Evolutionary conservation across 2,329 filamentous ascomycete genomes (phyloP), one percentile per base, ranked within the genome.

Genomic region (Plectosphaerella sp.): DNA sequence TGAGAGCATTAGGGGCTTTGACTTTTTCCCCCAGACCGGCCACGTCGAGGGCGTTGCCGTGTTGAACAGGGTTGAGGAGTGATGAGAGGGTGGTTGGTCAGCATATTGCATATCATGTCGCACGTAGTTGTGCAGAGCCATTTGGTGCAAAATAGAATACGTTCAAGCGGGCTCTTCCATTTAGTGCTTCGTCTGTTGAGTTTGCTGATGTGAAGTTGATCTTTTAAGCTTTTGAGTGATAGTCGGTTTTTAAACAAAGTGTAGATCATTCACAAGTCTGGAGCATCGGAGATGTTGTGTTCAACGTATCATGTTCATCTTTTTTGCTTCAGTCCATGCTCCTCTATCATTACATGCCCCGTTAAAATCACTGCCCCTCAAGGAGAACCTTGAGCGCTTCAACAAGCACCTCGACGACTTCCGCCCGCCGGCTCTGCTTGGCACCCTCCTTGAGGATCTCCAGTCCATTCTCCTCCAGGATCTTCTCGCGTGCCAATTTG

Each of bases 11-110:
- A 79, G 88, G 47, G 94, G 93, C 0, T 97, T 97, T 64, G 94
- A 99, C 67, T 97, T 99, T 70, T 99, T 99, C 71, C 94, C 94
- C 12, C 93, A 97, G 71, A 88, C 85, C 18, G 78, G 80, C 1
- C 85, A 88, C 62, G 85, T 88, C 0, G 85, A 88, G 65, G 83
- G 85, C 45, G 83, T 87, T 41, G 83, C 82, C 5, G 79, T 87
- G 35, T 64, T 88, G 60, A 86, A 82, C 58, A 72, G 82, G 57
- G 74, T 82, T 14, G 79, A 82, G 36, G 64, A 66, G 53, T 54
- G 50, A 51, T 54, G 5, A 39, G 6, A 8, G 14, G 37, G 37
- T 14, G 14, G 3, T 15, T 39, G 14, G 16, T 39, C 15, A n/a
- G 37, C 10, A 39, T 15, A 39, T 15, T 9, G 37, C 16, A 39